Conservation (phyloP, 768 basidiomycete genomes). For the Leucosporidium creatinivorum region DNA sequence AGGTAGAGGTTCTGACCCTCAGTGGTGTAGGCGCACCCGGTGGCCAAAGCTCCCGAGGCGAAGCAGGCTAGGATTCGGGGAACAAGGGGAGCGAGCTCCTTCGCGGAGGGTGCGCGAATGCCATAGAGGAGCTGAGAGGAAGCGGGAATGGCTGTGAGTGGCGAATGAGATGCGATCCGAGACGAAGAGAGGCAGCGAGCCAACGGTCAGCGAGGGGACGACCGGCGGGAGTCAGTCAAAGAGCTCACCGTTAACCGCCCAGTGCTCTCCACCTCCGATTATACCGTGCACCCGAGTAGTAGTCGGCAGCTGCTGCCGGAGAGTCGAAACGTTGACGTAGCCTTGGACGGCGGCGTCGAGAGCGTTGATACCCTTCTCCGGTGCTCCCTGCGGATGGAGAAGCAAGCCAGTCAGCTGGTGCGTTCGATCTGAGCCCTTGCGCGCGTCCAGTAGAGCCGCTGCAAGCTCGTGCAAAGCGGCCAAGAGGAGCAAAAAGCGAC, state of each 20-base stretch:
- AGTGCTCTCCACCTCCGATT: conserved; percentile 39
- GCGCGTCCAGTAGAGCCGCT: no score
- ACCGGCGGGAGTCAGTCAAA: neutral
- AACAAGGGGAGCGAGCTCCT: neutral
- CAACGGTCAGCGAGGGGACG: neutral
- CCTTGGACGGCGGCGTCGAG: conserved; percentile 81
- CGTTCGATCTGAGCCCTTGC: no score
- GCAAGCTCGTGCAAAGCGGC: no score
- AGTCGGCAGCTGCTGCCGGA: conserved; percentile 82
- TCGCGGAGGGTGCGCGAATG: neutral
- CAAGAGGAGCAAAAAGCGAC: no score
- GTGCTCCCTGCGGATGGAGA: conserved; percentile 36
- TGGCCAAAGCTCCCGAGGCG: neutral
- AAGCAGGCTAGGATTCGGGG: conserved; percentile 4
- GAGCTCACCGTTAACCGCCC: neutral
- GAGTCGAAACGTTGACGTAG: conserved; percentile 66
- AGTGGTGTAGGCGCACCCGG: neutral
- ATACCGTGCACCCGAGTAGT: conserved; percentile 71
- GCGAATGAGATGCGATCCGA: no score
- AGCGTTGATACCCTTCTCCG: conserved; percentile 81
- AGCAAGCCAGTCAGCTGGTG: neutral
- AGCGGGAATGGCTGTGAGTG: neutral
- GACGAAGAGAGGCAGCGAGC: neutral
- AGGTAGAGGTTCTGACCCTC: neutral
- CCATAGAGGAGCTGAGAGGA: neutral